Conservation (phyloP, 1,139 yeast genomes). For the Hansenula lynferdii region DNA sequence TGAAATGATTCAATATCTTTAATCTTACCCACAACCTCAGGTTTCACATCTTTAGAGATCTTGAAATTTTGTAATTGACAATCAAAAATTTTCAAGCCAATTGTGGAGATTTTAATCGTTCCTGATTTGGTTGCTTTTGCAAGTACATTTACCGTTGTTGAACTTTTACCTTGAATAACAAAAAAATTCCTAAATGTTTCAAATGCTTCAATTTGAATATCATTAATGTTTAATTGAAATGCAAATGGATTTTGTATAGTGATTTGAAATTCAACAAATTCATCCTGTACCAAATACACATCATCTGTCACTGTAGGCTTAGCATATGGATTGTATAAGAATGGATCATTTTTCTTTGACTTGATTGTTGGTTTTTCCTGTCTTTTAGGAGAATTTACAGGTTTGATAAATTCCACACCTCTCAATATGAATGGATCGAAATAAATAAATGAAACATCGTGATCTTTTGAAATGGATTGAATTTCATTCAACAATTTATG, state of each 20-base stretch:
- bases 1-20: conserved; percentile 12
- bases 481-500: conserved; percentile 22
- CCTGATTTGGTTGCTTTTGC: conserved; percentile 43
- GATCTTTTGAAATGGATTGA: conserved; percentile 20
- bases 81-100: conserved; percentile 41
- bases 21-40: conserved; percentile 22
- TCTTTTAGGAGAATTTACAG: conserved; percentile 19
- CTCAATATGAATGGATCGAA: conserved; percentile 74
- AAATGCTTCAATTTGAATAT: conserved; percentile 38
- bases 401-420: conserved; percentile 34
- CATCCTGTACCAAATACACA: conserved; percentile 47
- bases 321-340: conserved; percentile 33
- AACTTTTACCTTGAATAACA: conserved; percentile 35
- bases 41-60: conserved; percentile 23
- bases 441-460: conserved; percentile 32
- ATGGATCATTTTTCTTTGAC: conserved; percentile 22
- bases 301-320: conserved; percentile 12
- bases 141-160: conserved; percentile 35
- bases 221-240: conserved; percentile 63
- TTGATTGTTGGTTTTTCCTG: conserved; percentile 4
- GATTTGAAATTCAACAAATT: conserved; percentile 47
- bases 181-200: conserved; percentile 28
- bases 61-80: conserved; percentile 33
- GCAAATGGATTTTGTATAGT: conserved; percentile 76
- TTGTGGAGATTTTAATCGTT: conserved; percentile 34